phyloP scores from a whole-genome alignment of 148 eudicot genomes.

The Limonium bicolor region DNA sequence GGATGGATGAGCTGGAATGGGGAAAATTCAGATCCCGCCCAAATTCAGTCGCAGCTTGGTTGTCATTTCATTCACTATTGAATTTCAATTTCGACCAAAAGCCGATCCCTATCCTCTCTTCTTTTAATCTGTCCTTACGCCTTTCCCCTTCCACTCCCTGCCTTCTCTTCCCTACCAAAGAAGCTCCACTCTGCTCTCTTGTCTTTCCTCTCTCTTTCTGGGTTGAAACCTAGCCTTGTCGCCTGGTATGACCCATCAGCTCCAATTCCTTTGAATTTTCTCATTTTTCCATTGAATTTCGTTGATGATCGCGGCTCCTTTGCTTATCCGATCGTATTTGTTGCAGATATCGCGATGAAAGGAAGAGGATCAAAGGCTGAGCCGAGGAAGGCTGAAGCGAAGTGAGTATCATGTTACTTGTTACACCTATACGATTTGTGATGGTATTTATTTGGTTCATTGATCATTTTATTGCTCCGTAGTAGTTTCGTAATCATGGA shows the following conservation, averaged over 20 bases:
- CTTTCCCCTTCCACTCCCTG: slow-evolving; percentile 7
- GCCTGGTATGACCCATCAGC: not conserved
- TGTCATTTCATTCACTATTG: no score
- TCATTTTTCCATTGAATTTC: not conserved
- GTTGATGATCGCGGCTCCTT: no score
- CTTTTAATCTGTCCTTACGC: slow-evolving; percentile 3
- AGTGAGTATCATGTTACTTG: slow-evolving; percentile 6
- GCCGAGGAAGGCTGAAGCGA: slow-evolving; percentile 20
- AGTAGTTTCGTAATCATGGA: no score
- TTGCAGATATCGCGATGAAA: slow-evolving; percentile 26
- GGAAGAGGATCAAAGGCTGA: slow-evolving; percentile 36
- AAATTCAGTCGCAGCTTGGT: no score
- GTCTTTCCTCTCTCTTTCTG: not conserved
- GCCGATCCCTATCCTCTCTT: no score
- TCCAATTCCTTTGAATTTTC: not conserved
- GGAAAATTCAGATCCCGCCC: no score
- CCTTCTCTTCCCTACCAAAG: not conserved
- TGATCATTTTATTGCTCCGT: not conserved
- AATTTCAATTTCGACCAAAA: no score
- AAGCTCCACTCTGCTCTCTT: not conserved
- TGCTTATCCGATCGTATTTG: not conserved
- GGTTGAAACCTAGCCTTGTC: no score
- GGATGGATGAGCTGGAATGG: no score
- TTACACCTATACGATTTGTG: not conserved
- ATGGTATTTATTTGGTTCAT: not conserved